Conservation (phyloP, 345 rosid species). For the Citrus inodora region DNA sequence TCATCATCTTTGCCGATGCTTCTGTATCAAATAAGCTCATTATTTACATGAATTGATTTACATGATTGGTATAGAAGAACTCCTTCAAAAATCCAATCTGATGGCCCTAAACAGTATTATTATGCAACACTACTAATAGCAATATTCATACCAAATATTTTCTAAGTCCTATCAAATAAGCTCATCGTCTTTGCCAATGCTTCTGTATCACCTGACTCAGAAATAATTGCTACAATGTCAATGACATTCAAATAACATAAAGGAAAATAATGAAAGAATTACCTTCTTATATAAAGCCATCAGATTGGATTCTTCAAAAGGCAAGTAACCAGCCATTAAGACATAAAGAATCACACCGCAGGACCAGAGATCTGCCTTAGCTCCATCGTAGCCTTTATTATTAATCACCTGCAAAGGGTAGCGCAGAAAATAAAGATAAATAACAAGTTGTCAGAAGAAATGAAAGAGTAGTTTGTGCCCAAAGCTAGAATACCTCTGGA, state of each 20-base stretch:
- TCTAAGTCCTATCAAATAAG: background rate
- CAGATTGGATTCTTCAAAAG: slow-evolving; percentile 91
- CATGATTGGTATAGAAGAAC: background rate
- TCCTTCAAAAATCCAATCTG: background rate
- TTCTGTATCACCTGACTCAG: background rate
- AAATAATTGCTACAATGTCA: background rate
- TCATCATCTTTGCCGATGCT: background rate
- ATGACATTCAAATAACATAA: background rate
- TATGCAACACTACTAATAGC: background rate
- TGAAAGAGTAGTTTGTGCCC: slow-evolving; percentile 8
- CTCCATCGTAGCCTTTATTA: slow-evolving; percentile 96
- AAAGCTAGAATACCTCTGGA: slow-evolving; percentile 73
- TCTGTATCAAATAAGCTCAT: background rate
- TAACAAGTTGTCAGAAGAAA: background rate
- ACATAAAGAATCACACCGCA: slow-evolving; percentile 98
- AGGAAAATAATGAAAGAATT: background rate
- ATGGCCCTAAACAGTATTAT: too few species aligned
- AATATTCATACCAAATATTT: background rate
- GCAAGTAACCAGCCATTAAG: slow-evolving; percentile 96
- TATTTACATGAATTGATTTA: background rate
- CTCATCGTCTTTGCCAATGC: background rate
- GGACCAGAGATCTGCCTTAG: slow-evolving; percentile 97
- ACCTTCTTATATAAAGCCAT: slow-evolving; percentile 84
- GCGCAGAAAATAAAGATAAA: slow-evolving; percentile 12
- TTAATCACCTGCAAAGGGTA: slow-evolving; percentile 65